Evolutionary conservation across 768 basidiomycete species (phyloP).

Genomic region (Sutorius australiensis): DNA sequence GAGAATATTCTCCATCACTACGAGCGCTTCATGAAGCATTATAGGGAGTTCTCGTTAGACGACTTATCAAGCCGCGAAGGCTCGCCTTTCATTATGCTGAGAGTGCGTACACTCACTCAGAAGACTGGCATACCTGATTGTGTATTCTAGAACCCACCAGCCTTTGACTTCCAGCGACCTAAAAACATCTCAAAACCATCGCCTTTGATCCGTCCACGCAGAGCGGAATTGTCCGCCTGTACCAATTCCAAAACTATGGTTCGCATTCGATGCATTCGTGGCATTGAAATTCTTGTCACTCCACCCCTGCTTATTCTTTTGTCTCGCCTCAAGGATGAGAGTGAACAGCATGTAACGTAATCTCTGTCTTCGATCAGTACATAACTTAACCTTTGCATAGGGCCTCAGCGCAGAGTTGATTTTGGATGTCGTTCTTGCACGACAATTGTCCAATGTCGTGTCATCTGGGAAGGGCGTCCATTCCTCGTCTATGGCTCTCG

Average conservation of each 20-base stretch:
- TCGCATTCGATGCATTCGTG: slow-evolving; percentile 39
- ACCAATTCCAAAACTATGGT: slow-evolving; percentile 11
- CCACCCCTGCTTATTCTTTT: slow-evolving; percentile 50
- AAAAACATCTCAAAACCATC: not conserved
- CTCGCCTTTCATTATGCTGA: slow-evolving; percentile 43
- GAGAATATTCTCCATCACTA: slow-evolving; percentile 41
- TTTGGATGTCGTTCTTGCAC: slow-evolving; percentile 41
- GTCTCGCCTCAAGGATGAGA: slow-evolving; percentile 45
- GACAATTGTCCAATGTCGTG: slow-evolving; percentile 34
- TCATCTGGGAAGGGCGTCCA: slow-evolving; percentile 16
- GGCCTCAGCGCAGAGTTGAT: slow-evolving; percentile 36
- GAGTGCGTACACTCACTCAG: slow-evolving; percentile 32
- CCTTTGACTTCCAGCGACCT: slow-evolving; percentile 7
- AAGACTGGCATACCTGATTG: not conserved
- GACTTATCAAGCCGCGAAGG: slow-evolving; percentile 43
- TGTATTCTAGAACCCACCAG: slow-evolving; percentile 10
- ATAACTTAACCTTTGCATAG: slow-evolving; percentile 23
- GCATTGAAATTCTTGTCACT: slow-evolving; percentile 45
- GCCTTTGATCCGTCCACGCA: slow-evolving; percentile 4
- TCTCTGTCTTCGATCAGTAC: not conserved
- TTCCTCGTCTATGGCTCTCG: slow-evolving; percentile 32
- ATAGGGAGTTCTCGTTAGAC: slow-evolving; percentile 34
- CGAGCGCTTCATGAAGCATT: slow-evolving; percentile 46
- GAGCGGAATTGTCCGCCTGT: not conserved
- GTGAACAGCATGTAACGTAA: slow-evolving; percentile 42